Evolutionary conservation across 2,329 filamentous ascomycete species (phyloP).

Genomic region (Alternaria gansuensis): DNA sequence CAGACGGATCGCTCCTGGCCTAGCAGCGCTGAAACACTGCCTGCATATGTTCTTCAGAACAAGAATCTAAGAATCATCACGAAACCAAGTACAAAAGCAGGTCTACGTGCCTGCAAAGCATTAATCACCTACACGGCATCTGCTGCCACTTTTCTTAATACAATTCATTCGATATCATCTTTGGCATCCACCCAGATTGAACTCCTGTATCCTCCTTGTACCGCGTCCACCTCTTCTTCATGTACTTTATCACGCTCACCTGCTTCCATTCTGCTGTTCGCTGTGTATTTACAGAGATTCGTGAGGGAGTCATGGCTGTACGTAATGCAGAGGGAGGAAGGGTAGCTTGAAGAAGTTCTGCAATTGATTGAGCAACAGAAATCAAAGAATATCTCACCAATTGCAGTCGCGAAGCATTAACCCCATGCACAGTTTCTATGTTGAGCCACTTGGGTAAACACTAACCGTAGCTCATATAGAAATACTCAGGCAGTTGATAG

Average conservation of each 20-base stretch:
- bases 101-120: slow-evolving; percentile 43
- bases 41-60: slow-evolving; percentile 38
- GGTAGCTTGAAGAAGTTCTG: slow-evolving; percentile 34
- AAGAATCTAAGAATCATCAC: slow-evolving; percentile 46
- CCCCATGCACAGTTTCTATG: slow-evolving; percentile 3
- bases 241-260: slow-evolving; percentile 38
- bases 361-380: slow-evolving; percentile 35
- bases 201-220: slow-evolving; percentile 14
- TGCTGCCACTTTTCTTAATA: slow-evolving; percentile 30
- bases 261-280: slow-evolving; percentile 41
- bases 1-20: slow-evolving; percentile 42
- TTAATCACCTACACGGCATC: slow-evolving; percentile 35
- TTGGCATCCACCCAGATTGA: slow-evolving; percentile 31
- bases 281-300: slow-evolving; percentile 30
- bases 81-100: slow-evolving; percentile 44
- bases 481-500: slow-evolving; percentile 6
- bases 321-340: slow-evolving; percentile 39
- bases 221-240: slow-evolving; percentile 24
- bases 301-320: slow-evolving; percentile 32
- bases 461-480: slow-evolving; percentile 2
- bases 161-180: slow-evolving; percentile 29
- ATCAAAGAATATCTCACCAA: slow-evolving; percentile 31
- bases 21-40: slow-evolving; percentile 44
- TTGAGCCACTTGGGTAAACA: slow-evolving; percentile 9
- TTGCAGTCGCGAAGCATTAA: background rate